A percentile compares a stretch with the other conserved stretches of the same genome.
These are phyloP conservation scores for Aspergillus sp. DNA, from an alignment of 2,329 filamentous ascomycete genomes.

Conservation along the genomic window DNA sequence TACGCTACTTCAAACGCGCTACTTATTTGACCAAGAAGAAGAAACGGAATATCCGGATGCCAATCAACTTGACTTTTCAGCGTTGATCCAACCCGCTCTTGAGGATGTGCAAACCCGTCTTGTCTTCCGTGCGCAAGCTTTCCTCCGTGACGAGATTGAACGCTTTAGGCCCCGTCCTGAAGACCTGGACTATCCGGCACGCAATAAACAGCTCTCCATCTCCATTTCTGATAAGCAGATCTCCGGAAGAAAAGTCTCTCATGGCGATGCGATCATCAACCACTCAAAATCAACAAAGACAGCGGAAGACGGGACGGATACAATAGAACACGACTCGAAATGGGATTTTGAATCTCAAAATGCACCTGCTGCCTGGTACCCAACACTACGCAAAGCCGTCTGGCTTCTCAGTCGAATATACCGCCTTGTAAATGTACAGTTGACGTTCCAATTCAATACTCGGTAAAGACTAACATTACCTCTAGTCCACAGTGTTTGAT, in stretches of 20 bases:
- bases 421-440: constrained; percentile 65
- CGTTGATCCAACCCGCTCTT: constrained; percentile 66
- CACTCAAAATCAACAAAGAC: constrained; percentile 54
- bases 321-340: constrained; percentile 49
- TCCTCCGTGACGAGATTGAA: constrained; percentile 70
- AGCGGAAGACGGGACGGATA: constrained; percentile 57
- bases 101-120: constrained; percentile 70
- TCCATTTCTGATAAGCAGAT: constrained; percentile 52
- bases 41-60: constrained; percentile 55
- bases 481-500: constrained; percentile 68
- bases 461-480: constrained; percentile 20
- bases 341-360: constrained; percentile 63
- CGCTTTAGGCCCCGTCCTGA: constrained; percentile 67
- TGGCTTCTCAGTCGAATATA: constrained; percentile 73
- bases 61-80: constrained; percentile 64
- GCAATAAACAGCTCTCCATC: constrained; percentile 50
- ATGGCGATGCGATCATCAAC: constrained; percentile 43
- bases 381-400: constrained; percentile 68
- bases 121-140: constrained; percentile 66
- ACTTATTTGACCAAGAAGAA: constrained; percentile 63
- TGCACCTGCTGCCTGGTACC: constrained; percentile 66
- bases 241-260: constrained; percentile 58
- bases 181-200: constrained; percentile 67
- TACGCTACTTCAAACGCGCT: constrained; percentile 67
- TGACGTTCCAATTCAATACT: background rate